A percentile compares a stretch with the other conserved stretches of the same genome.
Evolutionary conservation across 148 eudicot species (phyloP).

Genomic region (Nepenthes mirabilis): DNA sequence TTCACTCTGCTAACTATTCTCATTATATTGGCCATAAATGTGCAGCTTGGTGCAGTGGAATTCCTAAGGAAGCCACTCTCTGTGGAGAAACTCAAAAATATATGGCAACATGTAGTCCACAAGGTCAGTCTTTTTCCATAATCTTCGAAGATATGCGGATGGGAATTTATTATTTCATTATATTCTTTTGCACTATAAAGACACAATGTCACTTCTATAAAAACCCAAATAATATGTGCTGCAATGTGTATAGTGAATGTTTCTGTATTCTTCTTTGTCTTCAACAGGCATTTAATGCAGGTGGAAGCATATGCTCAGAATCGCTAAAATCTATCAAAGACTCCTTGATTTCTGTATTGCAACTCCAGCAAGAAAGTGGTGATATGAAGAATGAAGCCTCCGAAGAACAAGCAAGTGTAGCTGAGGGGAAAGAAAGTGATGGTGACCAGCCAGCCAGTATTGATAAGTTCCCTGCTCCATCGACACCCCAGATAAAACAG

Average conservation of each 20-base stretch:
- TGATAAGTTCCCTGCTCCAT: slow-evolving; percentile 79
- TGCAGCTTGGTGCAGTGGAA: slow-evolving; percentile 87
- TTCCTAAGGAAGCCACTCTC: slow-evolving; percentile 66
- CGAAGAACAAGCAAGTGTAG: slow-evolving; percentile 10
- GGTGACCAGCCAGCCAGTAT: slow-evolving; percentile 22
- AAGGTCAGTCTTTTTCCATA: slow-evolving; percentile 26
- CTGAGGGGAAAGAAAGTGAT: slow-evolving; percentile 13
- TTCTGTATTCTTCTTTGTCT: not conserved
- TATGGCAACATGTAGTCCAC: slow-evolving; percentile 89
- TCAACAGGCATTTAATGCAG: slow-evolving; percentile 56
- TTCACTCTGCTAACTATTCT: not conserved
- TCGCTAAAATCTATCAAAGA: slow-evolving; percentile 37
- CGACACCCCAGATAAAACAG: slow-evolving; percentile 71
- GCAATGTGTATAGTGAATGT: not conserved
- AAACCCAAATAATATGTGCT: not conserved
- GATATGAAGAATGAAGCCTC: slow-evolving; percentile 10
- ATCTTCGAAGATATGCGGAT: not conserved
- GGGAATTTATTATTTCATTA: no score
- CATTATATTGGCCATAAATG: slow-evolving; percentile 1
- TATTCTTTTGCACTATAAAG: no score
- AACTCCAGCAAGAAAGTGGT: slow-evolving; percentile 15
- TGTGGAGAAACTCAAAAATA: slow-evolving; percentile 64
- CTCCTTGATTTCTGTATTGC: slow-evolving; percentile 38
- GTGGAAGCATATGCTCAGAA: slow-evolving; percentile 35
- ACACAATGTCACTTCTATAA: no score